phyloP scores from a whole-genome alignment of 164 flowering plant species.

The Platanus orientalis region DNA sequence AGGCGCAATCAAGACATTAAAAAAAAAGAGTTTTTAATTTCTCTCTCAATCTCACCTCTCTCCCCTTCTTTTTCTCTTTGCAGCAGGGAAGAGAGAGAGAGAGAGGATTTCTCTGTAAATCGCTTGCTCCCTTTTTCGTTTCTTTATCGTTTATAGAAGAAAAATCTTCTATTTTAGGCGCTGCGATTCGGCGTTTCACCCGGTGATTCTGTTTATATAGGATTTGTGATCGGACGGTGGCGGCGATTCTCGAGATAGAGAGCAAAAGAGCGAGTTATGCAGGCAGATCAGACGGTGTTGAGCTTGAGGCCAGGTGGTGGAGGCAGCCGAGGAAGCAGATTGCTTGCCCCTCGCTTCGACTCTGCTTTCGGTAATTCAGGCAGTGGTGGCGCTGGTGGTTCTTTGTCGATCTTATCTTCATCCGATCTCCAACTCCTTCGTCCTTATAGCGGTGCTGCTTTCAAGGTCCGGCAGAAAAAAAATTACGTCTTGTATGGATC shows the following conservation, averaged over 20 bases:
- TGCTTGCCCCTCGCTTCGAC: conserved; percentile 53
- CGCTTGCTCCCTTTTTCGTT: background rate
- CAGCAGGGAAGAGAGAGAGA: conserved; percentile 8
- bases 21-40: conserved; percentile 8
- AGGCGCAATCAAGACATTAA: background rate
- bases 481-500: conserved; percentile 19
- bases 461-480: conserved; percentile 33
- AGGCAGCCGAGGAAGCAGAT: conserved; percentile 49
- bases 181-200: background rate
- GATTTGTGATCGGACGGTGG: conserved; percentile 12
- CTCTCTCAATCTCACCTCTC: background rate
- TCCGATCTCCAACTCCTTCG: conserved; percentile 38
- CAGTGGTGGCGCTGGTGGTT: conserved; percentile 11
- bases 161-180: background rate
- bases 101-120: background rate
- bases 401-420: conserved; percentile 22
- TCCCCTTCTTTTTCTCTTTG: conserved; percentile 8
- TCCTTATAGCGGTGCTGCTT: conserved; percentile 36
- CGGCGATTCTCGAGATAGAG: conserved; percentile 4
- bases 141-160: background rate
- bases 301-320: conserved; percentile 98
- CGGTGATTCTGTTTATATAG: background rate
- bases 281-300: conserved; percentile 85
- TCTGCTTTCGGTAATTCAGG: conserved; percentile 32
- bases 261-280: conserved; percentile 52